Evolutionary conservation across 108 stramenopile genomes (phyloP).

Genomic region (Conticribra weissflogii): DNA sequence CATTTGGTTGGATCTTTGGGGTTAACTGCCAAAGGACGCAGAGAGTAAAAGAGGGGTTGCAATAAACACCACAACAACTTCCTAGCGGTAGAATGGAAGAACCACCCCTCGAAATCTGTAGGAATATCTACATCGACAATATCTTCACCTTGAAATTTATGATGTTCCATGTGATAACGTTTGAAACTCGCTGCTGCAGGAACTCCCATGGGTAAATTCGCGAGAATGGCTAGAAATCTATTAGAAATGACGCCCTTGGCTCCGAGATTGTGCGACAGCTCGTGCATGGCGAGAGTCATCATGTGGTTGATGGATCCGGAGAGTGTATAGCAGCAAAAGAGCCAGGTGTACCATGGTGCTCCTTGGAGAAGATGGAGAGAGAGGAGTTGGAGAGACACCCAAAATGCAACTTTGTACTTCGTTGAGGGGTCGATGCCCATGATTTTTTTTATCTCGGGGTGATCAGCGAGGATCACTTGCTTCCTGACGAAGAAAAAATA

Average conservation of each 20-base stretch:
- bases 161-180: conserved; percentile 96
- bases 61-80: conserved; percentile 87
- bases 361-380: conserved; percentile 65
- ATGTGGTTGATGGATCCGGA: conserved; percentile 86
- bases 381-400: conserved; percentile 60
- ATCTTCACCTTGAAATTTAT: conserved; percentile 86
- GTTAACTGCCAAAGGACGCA: conserved; percentile 83
- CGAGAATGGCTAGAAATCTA: conserved; percentile 75
- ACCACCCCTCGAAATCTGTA: conserved; percentile 70
- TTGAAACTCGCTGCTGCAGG: conserved; percentile 89
- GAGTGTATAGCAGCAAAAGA: conserved; percentile 69
- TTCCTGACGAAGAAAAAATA: conserved; percentile 42
- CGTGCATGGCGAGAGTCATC: conserved; percentile 91
- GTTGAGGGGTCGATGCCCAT: conserved; percentile 80
- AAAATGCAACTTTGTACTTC: conserved; percentile 62
- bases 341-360: conserved; percentile 50
- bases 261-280: conserved; percentile 90
- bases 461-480: conserved; percentile 72
- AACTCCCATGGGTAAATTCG: conserved; percentile 89
- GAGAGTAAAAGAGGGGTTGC: conserved; percentile 87
- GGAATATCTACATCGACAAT: conserved; percentile 91
- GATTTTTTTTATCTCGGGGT: conserved; percentile 84
- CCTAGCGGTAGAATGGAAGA: conserved; percentile 67
- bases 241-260: conserved; percentile 73
- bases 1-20: conserved; percentile 70